Percentiles rank a stretch among this genome's conserved stretches.
Evolutionary conservation across 2,329 filamentous ascomycete species (phyloP).

Genomic region (Rutstroemia sp.): DNA sequence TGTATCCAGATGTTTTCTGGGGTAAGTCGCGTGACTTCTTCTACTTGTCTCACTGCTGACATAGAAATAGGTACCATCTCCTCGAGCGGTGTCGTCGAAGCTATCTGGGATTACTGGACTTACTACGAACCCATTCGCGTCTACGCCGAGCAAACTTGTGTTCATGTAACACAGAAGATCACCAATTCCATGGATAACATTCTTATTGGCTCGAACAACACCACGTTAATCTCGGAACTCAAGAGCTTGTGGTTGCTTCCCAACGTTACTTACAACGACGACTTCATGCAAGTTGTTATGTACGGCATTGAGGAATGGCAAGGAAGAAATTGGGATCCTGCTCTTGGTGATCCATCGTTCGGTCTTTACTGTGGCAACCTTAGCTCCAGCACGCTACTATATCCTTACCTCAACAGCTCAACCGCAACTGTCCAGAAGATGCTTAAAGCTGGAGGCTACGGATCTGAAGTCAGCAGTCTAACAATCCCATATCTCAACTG

Average conservation of each 20-base stretch:
- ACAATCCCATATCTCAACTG: conserved; percentile 48
- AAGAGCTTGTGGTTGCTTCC: conserved; percentile 46
- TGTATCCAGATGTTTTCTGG: conserved; percentile 74
- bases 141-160: conserved; percentile 53
- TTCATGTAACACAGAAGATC: conserved; percentile 54
- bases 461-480: conserved; percentile 32
- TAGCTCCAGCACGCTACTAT: conserved; percentile 37
- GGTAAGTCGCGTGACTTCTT: conserved; percentile 32
- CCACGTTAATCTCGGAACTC: conserved; percentile 32
- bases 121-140: conserved; percentile 53
- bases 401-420: conserved; percentile 58
- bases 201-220: conserved; percentile 38
- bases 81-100: conserved; percentile 70
- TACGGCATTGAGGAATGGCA: conserved; percentile 45
- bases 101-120: conserved; percentile 69
- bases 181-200: conserved; percentile 53
- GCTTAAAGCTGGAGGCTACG: conserved; percentile 41
- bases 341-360: conserved; percentile 40
- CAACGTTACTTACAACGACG: conserved; percentile 35
- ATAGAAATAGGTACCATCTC: conserved; percentile 51
- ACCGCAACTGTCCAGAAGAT: conserved; percentile 53
- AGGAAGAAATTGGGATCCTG: conserved; percentile 52
- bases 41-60: background rate
- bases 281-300: conserved; percentile 43
- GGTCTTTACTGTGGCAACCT: conserved; percentile 49